Base-by-base conservation (phyloP, 257 asterid genomes). In the Solanum microdontum region DNA sequence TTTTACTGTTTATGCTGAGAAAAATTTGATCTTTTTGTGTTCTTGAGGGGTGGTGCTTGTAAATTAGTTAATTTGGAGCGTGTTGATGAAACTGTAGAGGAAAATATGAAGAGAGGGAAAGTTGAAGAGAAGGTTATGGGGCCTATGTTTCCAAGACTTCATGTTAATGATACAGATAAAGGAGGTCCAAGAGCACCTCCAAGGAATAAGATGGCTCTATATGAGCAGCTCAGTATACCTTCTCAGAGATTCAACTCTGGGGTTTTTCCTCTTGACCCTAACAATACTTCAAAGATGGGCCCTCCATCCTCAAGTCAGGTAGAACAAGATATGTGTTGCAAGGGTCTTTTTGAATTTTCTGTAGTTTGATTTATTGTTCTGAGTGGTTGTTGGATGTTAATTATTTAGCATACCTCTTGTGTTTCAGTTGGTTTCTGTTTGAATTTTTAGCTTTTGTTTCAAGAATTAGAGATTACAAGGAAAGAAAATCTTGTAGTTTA, bases 101-200 rank as follows among this genome's bases (percentile, higher is more conserved):
- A 73, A 73, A 87, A 88, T 87, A 96, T 95, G 98, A 93, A 89
- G 92, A 92, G 94, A 92, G 96, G 95, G 87, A 94, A 88, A 90
- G 98, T 92, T 66, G 98, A 92, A 86, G 98, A 94, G 88, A 94
- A 92, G 91, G 82, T 86, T 24, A 91, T 92, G 96, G 95, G 95
- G 75, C 98, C 98, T 70, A 93, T 96, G 97, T 96, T 96, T 88
- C 98, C 99, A 34, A 94, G 99, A 94, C 96, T 96, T 91, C 98
- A 96, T 90, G 96, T 96, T 51, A 96, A 93, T 90, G 98, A 95
- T 91, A 90, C 98, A 7, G 98, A 93, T 77, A 96, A 95, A 87
- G 98, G 99, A 90, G 98, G 99, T 90, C 99, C 99, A 64, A 94
- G 98, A 92, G 99, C 99, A 28, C 99, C 99, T 74, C 99, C 99